Percentiles rank a stretch among this genome's conserved stretches.
Conservation (phyloP, 176 grass and related monocot species). For the Avena insularis region DNA sequence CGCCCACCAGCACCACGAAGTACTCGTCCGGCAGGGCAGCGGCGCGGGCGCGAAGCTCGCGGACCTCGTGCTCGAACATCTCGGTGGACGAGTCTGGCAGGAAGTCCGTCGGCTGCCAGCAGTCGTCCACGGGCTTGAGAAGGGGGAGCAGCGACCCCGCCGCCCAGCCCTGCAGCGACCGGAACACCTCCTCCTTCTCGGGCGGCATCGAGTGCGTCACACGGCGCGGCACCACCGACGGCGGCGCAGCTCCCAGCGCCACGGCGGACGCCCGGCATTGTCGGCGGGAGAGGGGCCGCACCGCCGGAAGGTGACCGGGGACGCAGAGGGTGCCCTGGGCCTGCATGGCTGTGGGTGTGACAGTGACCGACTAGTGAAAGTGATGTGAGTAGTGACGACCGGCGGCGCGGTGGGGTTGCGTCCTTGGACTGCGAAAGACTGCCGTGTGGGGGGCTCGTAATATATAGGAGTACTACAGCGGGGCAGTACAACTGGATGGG, state of each 20-base stretch:
- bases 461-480: background rate
- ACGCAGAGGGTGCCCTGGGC: conserved; percentile 18
- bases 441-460: background rate
- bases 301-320: background rate
- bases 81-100: conserved; percentile 71
- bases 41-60: conserved; percentile 66
- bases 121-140: conserved; percentile 81
- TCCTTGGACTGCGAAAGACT: background rate
- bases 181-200: conserved; percentile 90
- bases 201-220: conserved; percentile 89
- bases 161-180: conserved; percentile 79
- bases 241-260: background rate
- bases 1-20: conserved; percentile 81
- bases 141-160: conserved; percentile 63
- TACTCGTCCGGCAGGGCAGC: conserved; percentile 73
- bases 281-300: background rate
- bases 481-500: background rate
- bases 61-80: conserved; percentile 63
- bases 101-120: conserved; percentile 92
- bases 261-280: conserved; percentile 41
- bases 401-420: background rate
- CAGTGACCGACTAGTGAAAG: background rate
- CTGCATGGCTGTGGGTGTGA: conserved; percentile 38
- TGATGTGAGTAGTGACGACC: background rate
- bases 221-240: conserved; percentile 5